Conservation (phyloP, 306 rosid species). For the Casuarina equisetifolia region DNA sequence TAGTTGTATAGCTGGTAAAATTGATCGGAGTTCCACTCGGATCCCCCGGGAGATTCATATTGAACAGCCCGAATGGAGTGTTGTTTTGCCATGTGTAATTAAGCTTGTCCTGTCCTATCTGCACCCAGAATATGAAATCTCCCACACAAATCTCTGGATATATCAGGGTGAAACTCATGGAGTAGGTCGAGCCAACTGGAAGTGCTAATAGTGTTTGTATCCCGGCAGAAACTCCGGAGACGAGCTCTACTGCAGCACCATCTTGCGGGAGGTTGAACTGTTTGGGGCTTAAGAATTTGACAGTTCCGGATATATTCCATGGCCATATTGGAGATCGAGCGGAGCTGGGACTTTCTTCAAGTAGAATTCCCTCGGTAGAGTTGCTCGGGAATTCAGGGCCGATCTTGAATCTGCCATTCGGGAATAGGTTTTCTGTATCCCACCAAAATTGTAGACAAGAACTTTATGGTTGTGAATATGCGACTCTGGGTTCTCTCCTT, state of each 20-base stretch:
- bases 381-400: constrained; percentile 32
- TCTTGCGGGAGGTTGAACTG: constrained; percentile 41
- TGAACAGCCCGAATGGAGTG: too few species aligned
- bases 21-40: constrained; percentile 13
- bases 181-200: constrained; percentile 25
- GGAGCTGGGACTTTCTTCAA: constrained; percentile 30
- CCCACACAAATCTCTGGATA: constrained; percentile 35
- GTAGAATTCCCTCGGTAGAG: constrained; percentile 33
- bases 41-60: constrained; percentile 27
- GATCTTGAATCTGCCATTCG: constrained; percentile 34
- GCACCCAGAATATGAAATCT: constrained; percentile 28
- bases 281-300: constrained; percentile 30
- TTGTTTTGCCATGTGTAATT: too few species aligned
- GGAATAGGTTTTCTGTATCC: constrained; percentile 25
- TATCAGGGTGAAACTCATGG: constrained; percentile 33
- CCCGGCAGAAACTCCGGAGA: constrained; percentile 36
- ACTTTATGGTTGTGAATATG: background rate
- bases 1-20: constrained; percentile 28
- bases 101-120: constrained; percentile 14
- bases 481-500: background rate
- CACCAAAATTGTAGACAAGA: background rate
- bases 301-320: constrained; percentile 34
- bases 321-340: constrained; percentile 28
- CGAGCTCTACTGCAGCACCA: constrained; percentile 35
- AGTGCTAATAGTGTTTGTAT: constrained; percentile 27